These are phyloP conservation scores for Perkinsus olseni DNA, from an alignment of 169 alveolate genomes.

Conservation along the genomic window DNA sequence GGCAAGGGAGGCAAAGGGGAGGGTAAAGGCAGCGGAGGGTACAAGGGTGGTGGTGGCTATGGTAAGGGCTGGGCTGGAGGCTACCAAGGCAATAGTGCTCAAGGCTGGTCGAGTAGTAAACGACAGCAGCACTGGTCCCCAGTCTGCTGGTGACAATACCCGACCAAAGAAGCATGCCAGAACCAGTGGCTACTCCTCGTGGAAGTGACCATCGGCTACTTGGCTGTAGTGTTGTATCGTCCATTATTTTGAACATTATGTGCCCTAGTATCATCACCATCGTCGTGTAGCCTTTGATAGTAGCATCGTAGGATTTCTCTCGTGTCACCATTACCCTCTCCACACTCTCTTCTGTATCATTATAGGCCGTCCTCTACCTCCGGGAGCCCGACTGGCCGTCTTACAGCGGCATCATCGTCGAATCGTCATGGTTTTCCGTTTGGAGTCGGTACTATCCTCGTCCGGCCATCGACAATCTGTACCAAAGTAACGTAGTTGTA, in stretches of 20 bases:
- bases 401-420: no score
- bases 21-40: no score
- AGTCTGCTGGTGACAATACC: not conserved
- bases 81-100: not conserved
- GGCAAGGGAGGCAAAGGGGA: no score
- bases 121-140: not conserved
- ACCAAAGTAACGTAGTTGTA: not conserved
- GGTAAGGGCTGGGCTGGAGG: not conserved
- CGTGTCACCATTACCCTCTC: no score
- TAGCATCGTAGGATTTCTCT: no score
- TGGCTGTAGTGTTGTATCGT: no score
- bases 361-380: no score
- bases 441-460: no score
- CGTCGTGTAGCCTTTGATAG: no score
- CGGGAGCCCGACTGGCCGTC: no score
- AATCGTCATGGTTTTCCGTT: no score
- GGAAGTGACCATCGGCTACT: not conserved
- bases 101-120: not conserved
- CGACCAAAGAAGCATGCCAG: not conserved
- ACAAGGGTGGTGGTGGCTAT: not conserved
- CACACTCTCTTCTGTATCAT: no score
- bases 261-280: not conserved
- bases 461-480: not conserved
- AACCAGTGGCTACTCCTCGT: not conserved
- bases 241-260: not conserved